These are phyloP conservation scores for Suillus luteus DNA, from an alignment of 768 basidiomycete genomes.

Conservation along the genomic window DNA sequence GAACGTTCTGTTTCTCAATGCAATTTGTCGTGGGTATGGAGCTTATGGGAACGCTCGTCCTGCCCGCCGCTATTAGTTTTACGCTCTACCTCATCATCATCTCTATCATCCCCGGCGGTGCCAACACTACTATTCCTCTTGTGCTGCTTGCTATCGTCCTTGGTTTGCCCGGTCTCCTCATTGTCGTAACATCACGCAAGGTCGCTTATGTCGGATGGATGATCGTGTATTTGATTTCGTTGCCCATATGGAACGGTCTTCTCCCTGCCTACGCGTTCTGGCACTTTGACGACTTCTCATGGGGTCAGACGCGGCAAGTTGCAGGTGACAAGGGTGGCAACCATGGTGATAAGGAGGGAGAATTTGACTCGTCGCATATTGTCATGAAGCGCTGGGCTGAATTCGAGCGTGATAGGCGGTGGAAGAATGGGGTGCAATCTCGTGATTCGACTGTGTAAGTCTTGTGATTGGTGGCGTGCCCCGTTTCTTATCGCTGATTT, in stretches of 20 bases:
- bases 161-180: slow-evolving; percentile 93
- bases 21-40: slow-evolving; percentile 99
- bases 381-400: slow-evolving; percentile 99
- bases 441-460: slow-evolving; percentile 76
- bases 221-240: slow-evolving; percentile 87
- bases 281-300: slow-evolving; percentile 99
- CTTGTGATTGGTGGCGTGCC: slow-evolving; percentile 16
- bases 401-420: slow-evolving; percentile 93
- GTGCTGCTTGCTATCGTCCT: slow-evolving; percentile 92
- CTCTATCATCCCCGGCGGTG: slow-evolving; percentile 79
- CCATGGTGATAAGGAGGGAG: slow-evolving; percentile 94
- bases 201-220: slow-evolving; percentile 97
- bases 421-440: slow-evolving; percentile 86
- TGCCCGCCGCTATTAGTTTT: slow-evolving; percentile 97
- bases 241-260: slow-evolving; percentile 97
- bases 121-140: slow-evolving; percentile 86
- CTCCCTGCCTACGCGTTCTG: slow-evolving; percentile 96
- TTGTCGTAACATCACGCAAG: slow-evolving; percentile 95
- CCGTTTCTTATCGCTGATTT: slow-evolving; percentile 31
- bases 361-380: slow-evolving; percentile 95
- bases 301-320: slow-evolving; percentile 91
- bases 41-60: slow-evolving; percentile 90
- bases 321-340: slow-evolving; percentile 70
- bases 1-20: slow-evolving; percentile 99
- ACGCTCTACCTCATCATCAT: slow-evolving; percentile 91